These are phyloP conservation scores for Antarctomyces pellizariae DNA, from an alignment of 495 filamentous ascomycete genomes.

Conservation along the genomic window DNA sequence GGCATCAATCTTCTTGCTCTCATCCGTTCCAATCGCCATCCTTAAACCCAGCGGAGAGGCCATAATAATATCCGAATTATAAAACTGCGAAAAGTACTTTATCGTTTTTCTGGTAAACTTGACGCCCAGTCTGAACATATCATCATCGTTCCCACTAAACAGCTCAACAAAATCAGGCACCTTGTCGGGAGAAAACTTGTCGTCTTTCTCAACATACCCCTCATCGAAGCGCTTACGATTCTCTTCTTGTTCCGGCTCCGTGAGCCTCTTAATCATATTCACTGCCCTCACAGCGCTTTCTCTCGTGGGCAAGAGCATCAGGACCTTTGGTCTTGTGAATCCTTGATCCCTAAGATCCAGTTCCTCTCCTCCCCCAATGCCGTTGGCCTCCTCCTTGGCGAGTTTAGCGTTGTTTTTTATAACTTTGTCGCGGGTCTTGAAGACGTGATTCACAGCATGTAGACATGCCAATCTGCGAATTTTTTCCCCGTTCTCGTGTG, in stretches of 20 bases:
- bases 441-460: slow-evolving; percentile 72
- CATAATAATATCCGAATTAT: slow-evolving; percentile 85
- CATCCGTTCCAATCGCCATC: slow-evolving; percentile 63
- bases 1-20: slow-evolving; percentile 55
- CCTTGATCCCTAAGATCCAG: slow-evolving; percentile 81
- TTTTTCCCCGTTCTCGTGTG: slow-evolving; percentile 32
- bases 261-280: slow-evolving; percentile 45
- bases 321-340: slow-evolving; percentile 81
- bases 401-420: slow-evolving; percentile 77
- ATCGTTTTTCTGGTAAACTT: slow-evolving; percentile 91
- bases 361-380: slow-evolving; percentile 31
- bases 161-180: slow-evolving; percentile 75
- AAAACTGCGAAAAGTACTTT: slow-evolving; percentile 89
- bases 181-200: slow-evolving; percentile 46
- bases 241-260: slow-evolving; percentile 73
- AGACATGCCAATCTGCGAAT: slow-evolving; percentile 53
- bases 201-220: slow-evolving; percentile 39
- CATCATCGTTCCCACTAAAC: slow-evolving; percentile 85
- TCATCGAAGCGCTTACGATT: slow-evolving; percentile 85
- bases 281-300: slow-evolving; percentile 60
- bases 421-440: slow-evolving; percentile 79
- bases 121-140: slow-evolving; percentile 80
- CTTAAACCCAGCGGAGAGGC: slow-evolving; percentile 74
- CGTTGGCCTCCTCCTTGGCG: slow-evolving; percentile 20
- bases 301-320: slow-evolving; percentile 71